phyloP scores from a whole-genome alignment of 2,329 filamentous ascomycete species.

The Exutisphaerella laricina region DNA sequence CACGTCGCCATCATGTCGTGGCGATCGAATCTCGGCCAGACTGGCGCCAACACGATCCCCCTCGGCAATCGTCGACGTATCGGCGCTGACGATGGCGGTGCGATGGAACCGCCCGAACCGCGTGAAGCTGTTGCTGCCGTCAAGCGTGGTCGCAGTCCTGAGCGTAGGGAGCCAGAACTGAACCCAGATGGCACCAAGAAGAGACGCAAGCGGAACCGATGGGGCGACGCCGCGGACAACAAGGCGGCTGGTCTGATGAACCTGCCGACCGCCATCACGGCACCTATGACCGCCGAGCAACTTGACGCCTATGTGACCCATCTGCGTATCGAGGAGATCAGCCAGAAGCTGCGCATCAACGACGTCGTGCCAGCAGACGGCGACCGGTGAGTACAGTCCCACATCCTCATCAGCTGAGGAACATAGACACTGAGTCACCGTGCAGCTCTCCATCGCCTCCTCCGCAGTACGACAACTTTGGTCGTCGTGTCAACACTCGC shows the following conservation, averaged over 20 bases:
- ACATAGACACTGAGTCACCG: constrained; percentile 10
- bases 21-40: constrained; percentile 71
- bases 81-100: constrained; percentile 56
- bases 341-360: constrained; percentile 97
- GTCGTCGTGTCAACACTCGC: constrained; percentile 97
- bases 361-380: constrained; percentile 97
- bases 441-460: constrained; percentile 86
- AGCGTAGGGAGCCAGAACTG: constrained; percentile 30
- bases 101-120: constrained; percentile 31
- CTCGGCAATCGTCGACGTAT: constrained; percentile 79
- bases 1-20: constrained; percentile 50
- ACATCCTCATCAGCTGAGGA: not conserved
- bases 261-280: constrained; percentile 89
- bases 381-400: constrained; percentile 69
- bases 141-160: constrained; percentile 91
- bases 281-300: constrained; percentile 98
- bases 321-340: constrained; percentile 97
- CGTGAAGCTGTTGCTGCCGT: too few relatives aligned
- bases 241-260: constrained; percentile 98
- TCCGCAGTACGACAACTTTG: constrained; percentile 98
- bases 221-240: constrained; percentile 96
- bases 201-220: constrained; percentile 97
- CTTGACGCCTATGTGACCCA: constrained; percentile 95
- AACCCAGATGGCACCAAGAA: constrained; percentile 69
- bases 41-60: constrained; percentile 96